Base-by-base conservation (phyloP, 495 filamentous ascomycete genomes). In the Polyplosphaeria fusca region DNA sequence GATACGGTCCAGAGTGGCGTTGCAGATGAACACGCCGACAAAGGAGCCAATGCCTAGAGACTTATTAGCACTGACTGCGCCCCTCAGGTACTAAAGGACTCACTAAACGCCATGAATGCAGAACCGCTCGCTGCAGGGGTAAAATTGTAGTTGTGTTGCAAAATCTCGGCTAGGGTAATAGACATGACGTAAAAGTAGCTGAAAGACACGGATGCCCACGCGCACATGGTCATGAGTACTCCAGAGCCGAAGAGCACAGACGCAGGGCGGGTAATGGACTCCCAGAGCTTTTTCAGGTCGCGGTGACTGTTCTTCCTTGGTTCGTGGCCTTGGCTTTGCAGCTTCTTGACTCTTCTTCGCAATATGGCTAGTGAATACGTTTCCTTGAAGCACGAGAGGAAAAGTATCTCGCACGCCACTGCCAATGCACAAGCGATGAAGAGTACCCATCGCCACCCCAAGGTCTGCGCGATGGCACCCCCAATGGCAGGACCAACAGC, bases 111-210 rank as follows among this genome's bases (percentile, higher is more conserved):
- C 16, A 81, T 60, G 52, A 79, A 78, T 1, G 76, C 71, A 0
- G 68, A 61, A 1, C 81, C 81, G 12, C 70, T 70, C 13, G 66
- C 41, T 13, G 75, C 71, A 1, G 79, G 73, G 5, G 73, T 66
- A 20, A 82, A 70, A 4, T 64, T 58, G 55, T 84, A 84, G 0
- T 69, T 26, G 1, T 73, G 64, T 45, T 73, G 53, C 22, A 83
- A 54, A 25, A 82, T 77, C 4, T 76, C 77, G 2, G 81, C 70
- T 13, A 83, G 47, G 5, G 79, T 79, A 5, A 76, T 79, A 23
- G 72, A 69, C 58, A 79, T 68, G 45, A 83, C 65, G 61, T 84
- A 84, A 50, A 74, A 82, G 42, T 73, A 81, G 2, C 71, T 67
- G 55, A 82, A 83, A 9, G 73, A 57, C 13, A 83, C 59, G 0